phyloP scores from a whole-genome alignment of 2,329 filamentous ascomycete genomes.

The Botryotinia globosa region DNA sequence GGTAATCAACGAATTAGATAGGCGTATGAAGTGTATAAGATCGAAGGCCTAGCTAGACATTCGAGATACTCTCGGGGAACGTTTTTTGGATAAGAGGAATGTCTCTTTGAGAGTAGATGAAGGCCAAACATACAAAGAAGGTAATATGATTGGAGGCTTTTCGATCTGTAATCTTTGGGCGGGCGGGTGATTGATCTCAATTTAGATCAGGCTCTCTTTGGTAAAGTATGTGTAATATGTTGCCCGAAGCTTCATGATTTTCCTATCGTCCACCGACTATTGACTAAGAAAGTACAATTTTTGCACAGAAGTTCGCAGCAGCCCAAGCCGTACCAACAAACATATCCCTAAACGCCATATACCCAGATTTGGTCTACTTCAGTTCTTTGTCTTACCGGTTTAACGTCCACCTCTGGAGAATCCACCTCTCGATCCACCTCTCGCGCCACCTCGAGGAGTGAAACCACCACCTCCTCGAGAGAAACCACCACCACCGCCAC shows the following conservation, averaged over 20 bases:
- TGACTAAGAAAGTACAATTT: slow-evolving; percentile 19
- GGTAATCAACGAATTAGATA: not conserved
- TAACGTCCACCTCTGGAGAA: slow-evolving; percentile 35
- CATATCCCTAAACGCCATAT: slow-evolving; percentile 21
- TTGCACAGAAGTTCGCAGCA: slow-evolving; percentile 21
- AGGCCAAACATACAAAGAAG: not conserved
- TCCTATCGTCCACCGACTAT: slow-evolving; percentile 8
- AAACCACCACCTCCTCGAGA: slow-evolving; percentile 38
- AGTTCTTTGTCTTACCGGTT: not conserved
- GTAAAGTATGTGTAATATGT: slow-evolving; percentile 11
- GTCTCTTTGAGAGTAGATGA: not conserved
- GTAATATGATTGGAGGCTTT: not conserved
- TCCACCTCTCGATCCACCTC: slow-evolving; percentile 36
- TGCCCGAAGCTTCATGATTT: slow-evolving; percentile 9
- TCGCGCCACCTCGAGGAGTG: slow-evolving; percentile 32
- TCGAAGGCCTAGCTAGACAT: not conserved
- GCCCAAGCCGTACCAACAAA: slow-evolving; percentile 19
- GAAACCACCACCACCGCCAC: slow-evolving; percentile 37
- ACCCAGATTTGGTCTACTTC: slow-evolving; percentile 17
- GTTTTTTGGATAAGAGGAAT: not conserved
- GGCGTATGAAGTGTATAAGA: not conserved
- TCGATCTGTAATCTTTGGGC: not conserved
- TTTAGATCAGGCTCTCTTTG: not conserved
- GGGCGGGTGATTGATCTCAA: not conserved
- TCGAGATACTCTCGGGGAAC: not conserved